Conservation (phyloP, 306 rosid species). For the Macrotyloma uniflorum region DNA sequence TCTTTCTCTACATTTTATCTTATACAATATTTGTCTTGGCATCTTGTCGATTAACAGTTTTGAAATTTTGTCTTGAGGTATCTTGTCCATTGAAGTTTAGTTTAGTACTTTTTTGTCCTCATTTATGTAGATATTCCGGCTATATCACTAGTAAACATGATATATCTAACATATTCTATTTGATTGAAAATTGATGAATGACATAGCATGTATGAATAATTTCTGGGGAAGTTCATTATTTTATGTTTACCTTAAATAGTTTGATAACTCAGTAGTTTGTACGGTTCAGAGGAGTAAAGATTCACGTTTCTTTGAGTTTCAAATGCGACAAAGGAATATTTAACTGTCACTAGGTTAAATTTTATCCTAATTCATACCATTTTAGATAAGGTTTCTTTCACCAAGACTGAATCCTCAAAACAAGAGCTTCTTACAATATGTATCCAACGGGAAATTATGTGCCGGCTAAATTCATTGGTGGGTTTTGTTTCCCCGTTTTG, state of each 20-base stretch:
- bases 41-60: neutral
- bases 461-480: neutral
- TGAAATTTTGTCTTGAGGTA: neutral
- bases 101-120: no score
- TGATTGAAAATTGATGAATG: neutral
- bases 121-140: no score
- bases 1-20: constrained; percentile 14
- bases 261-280: neutral
- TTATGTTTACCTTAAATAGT: neutral
- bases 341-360: no score
- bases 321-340: neutral
- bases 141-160: no score
- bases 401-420: no score
- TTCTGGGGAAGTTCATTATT: neutral
- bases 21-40: no score
- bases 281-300: neutral
- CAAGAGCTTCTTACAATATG: no score
- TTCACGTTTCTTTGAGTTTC: neutral
- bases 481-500: neutral
- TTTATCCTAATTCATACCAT: no score
- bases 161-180: neutral
- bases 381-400: no score
- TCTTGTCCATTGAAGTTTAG: no score
- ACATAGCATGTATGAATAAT: neutral
- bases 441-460: no score